Evolutionary conservation across 2,329 filamentous ascomycete genomes (phyloP).

Genomic region (Alternaria tenuissima): DNA sequence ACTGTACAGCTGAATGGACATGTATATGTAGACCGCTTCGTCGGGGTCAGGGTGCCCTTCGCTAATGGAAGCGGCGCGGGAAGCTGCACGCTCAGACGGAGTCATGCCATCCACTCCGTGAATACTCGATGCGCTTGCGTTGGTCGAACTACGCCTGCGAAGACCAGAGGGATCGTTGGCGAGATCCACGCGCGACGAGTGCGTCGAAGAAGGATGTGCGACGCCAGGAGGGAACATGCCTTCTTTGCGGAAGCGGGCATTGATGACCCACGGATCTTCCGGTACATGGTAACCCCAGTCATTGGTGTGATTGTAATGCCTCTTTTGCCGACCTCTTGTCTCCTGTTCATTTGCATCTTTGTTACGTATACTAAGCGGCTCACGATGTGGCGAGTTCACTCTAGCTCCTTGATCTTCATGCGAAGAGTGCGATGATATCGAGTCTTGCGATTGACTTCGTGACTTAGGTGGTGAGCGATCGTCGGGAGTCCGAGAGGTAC

Average conservation of each 20-base stretch:
- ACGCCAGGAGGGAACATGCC: conserved; percentile 69
- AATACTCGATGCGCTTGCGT: conserved; percentile 39
- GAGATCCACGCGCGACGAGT: conserved; percentile 60
- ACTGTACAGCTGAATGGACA: conserved; percentile 75
- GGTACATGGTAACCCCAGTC: conserved; percentile 80
- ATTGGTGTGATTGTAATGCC: conserved; percentile 56
- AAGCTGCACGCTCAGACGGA: conserved; percentile 21
- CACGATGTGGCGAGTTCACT: conserved; percentile 28
- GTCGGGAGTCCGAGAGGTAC: conserved; percentile 37
- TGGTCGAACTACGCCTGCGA: conserved; percentile 44
- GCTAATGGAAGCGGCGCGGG: conserved; percentile 21
- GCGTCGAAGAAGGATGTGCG: conserved; percentile 59
- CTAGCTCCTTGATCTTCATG: conserved; percentile 28
- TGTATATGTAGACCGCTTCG: conserved; percentile 86
- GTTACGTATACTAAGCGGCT: conserved; percentile 45
- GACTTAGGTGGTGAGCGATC: conserved; percentile 45
- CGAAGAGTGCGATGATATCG: conserved; percentile 44
- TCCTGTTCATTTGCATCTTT: conserved; percentile 26
- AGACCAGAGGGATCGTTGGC: conserved; percentile 34
- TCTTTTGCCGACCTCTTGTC: conserved; percentile 49
- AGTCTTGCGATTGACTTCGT: conserved; percentile 43
- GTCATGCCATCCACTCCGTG: conserved; percentile 43
- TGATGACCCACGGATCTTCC: conserved; percentile 93
- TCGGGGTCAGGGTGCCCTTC: conserved; percentile 54
- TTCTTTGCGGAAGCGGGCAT: conserved; percentile 85